A percentile compares a stretch with the other conserved stretches of the same genome.
phyloP scores from a whole-genome alignment of 306 rosid species.

The Casuarina equisetifolia region DNA sequence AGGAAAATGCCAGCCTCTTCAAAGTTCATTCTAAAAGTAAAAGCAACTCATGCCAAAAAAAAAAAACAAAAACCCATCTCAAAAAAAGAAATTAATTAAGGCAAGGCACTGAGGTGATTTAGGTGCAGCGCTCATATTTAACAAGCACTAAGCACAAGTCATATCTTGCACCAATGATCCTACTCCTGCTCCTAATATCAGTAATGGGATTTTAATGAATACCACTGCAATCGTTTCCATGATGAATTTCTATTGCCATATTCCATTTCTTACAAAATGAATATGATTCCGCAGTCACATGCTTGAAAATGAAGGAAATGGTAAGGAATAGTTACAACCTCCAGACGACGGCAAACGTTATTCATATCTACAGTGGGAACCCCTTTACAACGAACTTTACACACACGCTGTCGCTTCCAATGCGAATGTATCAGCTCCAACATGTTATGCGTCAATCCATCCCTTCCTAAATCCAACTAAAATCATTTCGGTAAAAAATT shows the following conservation, averaged over 20 bases:
- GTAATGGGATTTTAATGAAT: not conserved
- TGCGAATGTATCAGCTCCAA: constrained; percentile 94
- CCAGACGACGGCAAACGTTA: constrained; percentile 75
- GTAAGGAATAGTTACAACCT: constrained; percentile 45
- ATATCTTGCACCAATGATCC: not conserved
- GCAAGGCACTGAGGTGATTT: not conserved
- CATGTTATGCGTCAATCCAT: constrained; percentile 95
- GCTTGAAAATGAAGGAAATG: not conserved
- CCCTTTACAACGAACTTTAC: constrained; percentile 90
- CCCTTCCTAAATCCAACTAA: constrained; percentile 68
- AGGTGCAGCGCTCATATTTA: not conserved
- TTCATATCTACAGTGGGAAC: constrained; percentile 96
- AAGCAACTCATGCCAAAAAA: not conserved
- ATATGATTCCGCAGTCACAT: not conserved
- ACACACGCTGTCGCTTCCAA: constrained; percentile 74
- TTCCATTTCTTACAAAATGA: not conserved
- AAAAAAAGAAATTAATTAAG: not conserved
- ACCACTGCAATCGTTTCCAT: not conserved
- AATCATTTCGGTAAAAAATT: constrained; percentile 7
- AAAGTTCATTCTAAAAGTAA: not conserved
- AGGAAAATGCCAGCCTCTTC: not conserved
- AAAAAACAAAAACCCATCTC: not conserved
- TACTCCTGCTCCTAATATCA: not conserved
- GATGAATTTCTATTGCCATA: not conserved
- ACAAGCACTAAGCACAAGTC: not conserved